These are phyloP conservation scores for Aspergillus hiratsukae DNA, from an alignment of 2,329 filamentous ascomycete species.

Conservation along the genomic window DNA sequence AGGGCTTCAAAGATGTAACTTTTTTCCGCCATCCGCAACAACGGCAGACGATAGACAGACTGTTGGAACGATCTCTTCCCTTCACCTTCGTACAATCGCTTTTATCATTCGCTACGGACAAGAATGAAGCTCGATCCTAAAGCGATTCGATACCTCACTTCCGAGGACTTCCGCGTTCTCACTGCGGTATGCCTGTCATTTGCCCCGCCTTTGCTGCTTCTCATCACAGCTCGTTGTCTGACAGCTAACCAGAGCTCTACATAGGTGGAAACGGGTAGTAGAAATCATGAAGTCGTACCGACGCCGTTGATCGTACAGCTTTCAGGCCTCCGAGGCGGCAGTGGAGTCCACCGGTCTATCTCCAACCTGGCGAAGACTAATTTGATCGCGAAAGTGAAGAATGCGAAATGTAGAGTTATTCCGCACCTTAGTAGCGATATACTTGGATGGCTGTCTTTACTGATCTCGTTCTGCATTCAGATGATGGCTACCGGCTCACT, in stretches of 20 bases:
- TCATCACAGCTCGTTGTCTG: constrained; percentile 21
- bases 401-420: constrained; percentile 67
- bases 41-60: background rate
- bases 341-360: constrained; percentile 79
- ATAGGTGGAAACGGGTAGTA: constrained; percentile 87
- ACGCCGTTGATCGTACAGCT: constrained; percentile 83
- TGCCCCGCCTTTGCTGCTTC: constrained; percentile 18
- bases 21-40: constrained; percentile 23
- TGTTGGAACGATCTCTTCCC: constrained; percentile 3
- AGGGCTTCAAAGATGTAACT: constrained; percentile 32
- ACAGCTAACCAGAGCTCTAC: constrained; percentile 32
- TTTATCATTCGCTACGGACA: constrained; percentile 3
- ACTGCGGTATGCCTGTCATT: constrained; percentile 64
- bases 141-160: constrained; percentile 83
- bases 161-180: constrained; percentile 93
- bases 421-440: background rate
- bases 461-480: constrained; percentile 24
- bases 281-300: constrained; percentile 95
- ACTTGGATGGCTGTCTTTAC: background rate
- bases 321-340: constrained; percentile 71
- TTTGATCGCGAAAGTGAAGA: constrained; percentile 87
- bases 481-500: constrained; percentile 93
- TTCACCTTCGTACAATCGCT: background rate
- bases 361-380: constrained; percentile 87
- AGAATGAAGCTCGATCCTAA: constrained; percentile 93